These are phyloP conservation scores for Calocera cornea DNA, from an alignment of 768 basidiomycete genomes.

Conservation along the genomic window DNA sequence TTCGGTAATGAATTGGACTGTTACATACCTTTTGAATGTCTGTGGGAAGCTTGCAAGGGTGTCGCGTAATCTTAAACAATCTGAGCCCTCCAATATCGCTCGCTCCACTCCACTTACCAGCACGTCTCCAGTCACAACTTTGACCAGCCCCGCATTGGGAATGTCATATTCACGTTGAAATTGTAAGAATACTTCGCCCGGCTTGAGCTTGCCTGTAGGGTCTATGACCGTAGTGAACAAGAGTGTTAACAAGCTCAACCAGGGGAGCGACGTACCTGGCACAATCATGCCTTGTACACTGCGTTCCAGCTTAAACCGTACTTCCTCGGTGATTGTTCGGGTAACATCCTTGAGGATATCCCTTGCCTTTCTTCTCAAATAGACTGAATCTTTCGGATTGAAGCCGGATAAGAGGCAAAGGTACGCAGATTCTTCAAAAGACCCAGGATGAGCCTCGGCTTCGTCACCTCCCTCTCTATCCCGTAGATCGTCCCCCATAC, in stretches of 20 bases:
- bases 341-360: background rate
- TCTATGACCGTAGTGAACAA: background rate
- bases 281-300: background rate
- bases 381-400: background rate
- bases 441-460: background rate
- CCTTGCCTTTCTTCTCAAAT: background rate
- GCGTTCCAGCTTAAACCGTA: background rate
- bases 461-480: background rate
- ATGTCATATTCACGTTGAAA: background rate
- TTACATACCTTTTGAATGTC: background rate
- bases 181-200: background rate
- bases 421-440: background rate
- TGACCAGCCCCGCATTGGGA: background rate
- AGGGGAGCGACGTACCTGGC: background rate
- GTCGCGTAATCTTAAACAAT: constrained; percentile 9
- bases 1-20: background rate
- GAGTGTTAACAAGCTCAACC: background rate
- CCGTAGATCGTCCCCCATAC: too few relatives aligned
- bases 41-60: constrained; percentile 8
- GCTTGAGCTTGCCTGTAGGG: background rate
- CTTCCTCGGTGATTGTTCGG: background rate
- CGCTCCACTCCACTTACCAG: background rate
- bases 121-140: background rate
- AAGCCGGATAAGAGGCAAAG: background rate
- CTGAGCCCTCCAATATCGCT: too few relatives aligned